Conservation (phyloP, 2,329 filamentous ascomycete species). For the Epichloe elymi region DNA sequence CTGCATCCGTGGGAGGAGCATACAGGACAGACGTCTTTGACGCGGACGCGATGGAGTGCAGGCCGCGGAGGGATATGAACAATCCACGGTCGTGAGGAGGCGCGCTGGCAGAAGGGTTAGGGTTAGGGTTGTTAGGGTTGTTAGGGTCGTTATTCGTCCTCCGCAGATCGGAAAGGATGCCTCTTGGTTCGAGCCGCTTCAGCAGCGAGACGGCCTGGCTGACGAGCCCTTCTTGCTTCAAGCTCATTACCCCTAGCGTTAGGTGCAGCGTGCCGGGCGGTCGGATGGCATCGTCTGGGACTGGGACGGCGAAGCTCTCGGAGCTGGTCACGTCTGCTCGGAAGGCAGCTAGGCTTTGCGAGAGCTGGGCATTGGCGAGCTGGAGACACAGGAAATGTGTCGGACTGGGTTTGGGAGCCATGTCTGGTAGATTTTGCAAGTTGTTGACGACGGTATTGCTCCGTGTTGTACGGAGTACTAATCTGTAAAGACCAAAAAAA, state of each 20-base stretch:
- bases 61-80: slow-evolving; percentile 35
- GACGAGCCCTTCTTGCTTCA: slow-evolving; percentile 37
- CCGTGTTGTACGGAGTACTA: too few species aligned
- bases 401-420: slow-evolving; percentile 29
- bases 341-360: slow-evolving; percentile 49
- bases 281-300: slow-evolving; percentile 56
- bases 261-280: slow-evolving; percentile 73
- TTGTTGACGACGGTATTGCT: neutral
- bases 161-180: slow-evolving; percentile 23
- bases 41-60: slow-evolving; percentile 48
- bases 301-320: slow-evolving; percentile 35
- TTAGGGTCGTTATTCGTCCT: neutral
- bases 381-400: slow-evolving; percentile 72
- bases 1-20: slow-evolving; percentile 41
- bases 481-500: neutral
- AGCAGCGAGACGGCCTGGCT: slow-evolving; percentile 27
- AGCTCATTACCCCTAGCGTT: slow-evolving; percentile 75
- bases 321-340: slow-evolving; percentile 39
- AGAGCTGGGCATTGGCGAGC: slow-evolving; percentile 53
- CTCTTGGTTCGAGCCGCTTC: slow-evolving; percentile 22
- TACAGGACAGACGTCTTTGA: slow-evolving; percentile 51
- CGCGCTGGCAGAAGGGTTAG: neutral
- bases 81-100: slow-evolving; percentile 12
- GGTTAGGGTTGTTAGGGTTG: too few species aligned
- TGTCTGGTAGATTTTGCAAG: slow-evolving; percentile 6